Base-by-base conservation (phyloP, 2,329 filamentous ascomycete species). In the Diaporthe sp. region DNA sequence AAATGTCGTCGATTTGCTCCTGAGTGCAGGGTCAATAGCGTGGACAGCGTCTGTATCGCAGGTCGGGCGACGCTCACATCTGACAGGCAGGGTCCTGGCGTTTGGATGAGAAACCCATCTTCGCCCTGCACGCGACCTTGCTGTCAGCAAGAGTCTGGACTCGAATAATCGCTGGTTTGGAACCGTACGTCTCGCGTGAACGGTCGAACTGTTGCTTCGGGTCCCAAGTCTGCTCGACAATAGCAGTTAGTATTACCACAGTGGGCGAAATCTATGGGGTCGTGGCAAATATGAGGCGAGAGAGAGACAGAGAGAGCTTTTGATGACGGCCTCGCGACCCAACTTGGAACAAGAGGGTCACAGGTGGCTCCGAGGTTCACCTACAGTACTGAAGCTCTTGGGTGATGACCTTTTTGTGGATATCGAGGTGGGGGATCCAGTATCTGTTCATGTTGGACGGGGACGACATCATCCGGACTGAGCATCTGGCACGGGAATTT, bases 1-100 rank as follows among this genome's bases (percentile, higher is more conserved):
- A 92, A 73, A 92, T 90, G 79, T 92, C 90, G 80, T 92, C 89
- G 78, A 92, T 91, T 85, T 92, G 90, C 83, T 91, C 90, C 90
- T 91, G 79, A 73, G 55, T 74, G 67, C 65, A 74, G 47, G 73
- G 74, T 82, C 74, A 82, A 76, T 76, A 63, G 72, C 51, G 75
- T 74, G 75, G 79, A 75, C 68, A 68, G 31, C 25, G n/a, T 55
- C 47, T 37, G 63, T 49, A 49, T 72, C 28, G 42, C 28, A 72
- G 28, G 25, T 63, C 49, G n/a, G 25, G 51, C 42, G 61, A 67
- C 58, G 80, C 89, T 87, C 83, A 91, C 90, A 85, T 92, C 90
- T 78, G 89, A 90, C 78, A 92, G 82, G 80, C 89, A 91, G 73
- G 87, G 85, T 47, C 90, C 90, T 10, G 89, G 88, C 3, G 89